Evolutionary conservation across 1,284 basidiomycete species (phyloP), one percentile per base, ranked within the genome.

Genomic region (Tilletiopsis washingtonensis): DNA sequence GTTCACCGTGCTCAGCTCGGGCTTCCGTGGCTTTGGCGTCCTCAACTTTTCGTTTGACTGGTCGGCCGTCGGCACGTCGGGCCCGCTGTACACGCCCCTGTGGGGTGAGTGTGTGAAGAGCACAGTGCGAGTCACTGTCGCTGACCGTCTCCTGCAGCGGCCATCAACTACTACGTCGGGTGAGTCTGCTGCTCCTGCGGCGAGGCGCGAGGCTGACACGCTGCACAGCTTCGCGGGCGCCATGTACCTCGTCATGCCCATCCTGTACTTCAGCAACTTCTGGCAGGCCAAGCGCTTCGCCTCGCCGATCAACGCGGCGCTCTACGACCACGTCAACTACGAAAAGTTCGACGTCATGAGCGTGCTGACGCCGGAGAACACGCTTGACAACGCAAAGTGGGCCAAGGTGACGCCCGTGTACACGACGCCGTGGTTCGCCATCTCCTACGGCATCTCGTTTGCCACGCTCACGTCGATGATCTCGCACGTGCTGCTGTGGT

Each of bases 401-500:
- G 73, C 74, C 21, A 45, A 53, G 25, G 64, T 71, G 3, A 66
- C 67, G 49, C 78, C 78, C 0, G 61, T 79, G 23, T 58, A 78
- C 0, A 67, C 79, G 3, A 79, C 78, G 0, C 78, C 78, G 3
- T 78, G 77, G 64, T 34, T 77, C 66, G 77, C 64, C 48, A 47
- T 76, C 0, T 64, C 67, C 4, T 76, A 76, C 53, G 76, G 73
- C 1, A 57, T 78, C 12, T 72, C 74, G 15, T 79, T 79, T 55
- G 77, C 78, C 1, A 74, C 77, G 0, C 61, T 79, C 15, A 75
- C 77, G 0, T 76, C 76, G 43, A 75, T 78, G 5, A 62, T 78
- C 37, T 74, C 75, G 3, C 77, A 79, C 53, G 77, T 79, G 15
- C 71, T 74, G 58, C 68, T 79, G 2, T 79, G 77, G 77, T 77